These are phyloP conservation scores for Solanum bukasovii DNA, from an alignment of 257 asterid genomes.

Conservation along the genomic window DNA sequence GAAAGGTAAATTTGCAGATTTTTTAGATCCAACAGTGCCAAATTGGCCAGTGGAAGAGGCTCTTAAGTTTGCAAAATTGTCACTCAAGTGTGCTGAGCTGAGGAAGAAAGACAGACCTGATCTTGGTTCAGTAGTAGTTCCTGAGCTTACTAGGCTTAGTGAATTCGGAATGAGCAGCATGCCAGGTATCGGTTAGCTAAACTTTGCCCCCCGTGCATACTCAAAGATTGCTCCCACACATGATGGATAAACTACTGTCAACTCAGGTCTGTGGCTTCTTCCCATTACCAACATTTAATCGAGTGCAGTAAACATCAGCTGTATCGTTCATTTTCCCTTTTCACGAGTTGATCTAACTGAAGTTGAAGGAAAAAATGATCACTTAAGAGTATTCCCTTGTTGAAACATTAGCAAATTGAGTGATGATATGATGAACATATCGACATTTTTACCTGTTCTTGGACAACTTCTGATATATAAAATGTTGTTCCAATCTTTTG, in stretches of 20 bases:
- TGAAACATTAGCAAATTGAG: neutral
- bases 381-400: neutral
- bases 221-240: neutral
- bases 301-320: neutral
- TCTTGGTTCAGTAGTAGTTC: conserved; percentile 45
- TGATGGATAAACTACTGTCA: neutral
- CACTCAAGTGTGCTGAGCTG: conserved; percentile 52
- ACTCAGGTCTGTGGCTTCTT: neutral
- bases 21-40: conserved; percentile 62
- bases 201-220: neutral
- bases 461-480: neutral
- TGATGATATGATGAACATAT: neutral
- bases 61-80: conserved; percentile 31
- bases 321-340: neutral
- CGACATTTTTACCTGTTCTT: neutral
- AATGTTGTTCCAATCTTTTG: neutral
- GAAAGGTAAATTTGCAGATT: conserved; percentile 35
- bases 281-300: neutral
- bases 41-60: conserved; percentile 73
- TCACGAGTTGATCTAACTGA: neutral
- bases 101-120: conserved; percentile 70
- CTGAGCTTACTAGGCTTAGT: conserved; percentile 47
- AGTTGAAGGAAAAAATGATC: neutral
- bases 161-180: conserved; percentile 29
- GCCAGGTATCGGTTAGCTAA: neutral